These are phyloP conservation scores for Byssoonygena ceratinophila DNA, from an alignment of 2,329 filamentous ascomycete genomes.

Conservation along the genomic window DNA sequence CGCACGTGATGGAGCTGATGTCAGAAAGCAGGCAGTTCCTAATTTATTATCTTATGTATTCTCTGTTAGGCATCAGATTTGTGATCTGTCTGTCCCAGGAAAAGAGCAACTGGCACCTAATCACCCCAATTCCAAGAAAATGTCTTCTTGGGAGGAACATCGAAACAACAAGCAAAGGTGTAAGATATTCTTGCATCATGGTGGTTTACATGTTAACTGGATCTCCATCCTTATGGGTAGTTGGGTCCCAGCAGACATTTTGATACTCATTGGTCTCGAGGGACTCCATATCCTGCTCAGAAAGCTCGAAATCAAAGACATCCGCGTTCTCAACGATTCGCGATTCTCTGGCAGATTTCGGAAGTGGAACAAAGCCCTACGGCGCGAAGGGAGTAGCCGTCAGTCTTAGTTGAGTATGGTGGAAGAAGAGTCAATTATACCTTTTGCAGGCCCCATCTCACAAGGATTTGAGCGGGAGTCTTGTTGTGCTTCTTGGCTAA, in stretches of 20 bases:
- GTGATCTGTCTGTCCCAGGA: not conserved
- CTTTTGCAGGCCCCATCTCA: slow-evolving; percentile 53
- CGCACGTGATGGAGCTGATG: not conserved
- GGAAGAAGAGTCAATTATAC: slow-evolving; percentile 22
- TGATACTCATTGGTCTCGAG: slow-evolving; percentile 47
- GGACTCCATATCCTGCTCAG: slow-evolving; percentile 47
- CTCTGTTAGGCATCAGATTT: not conserved
- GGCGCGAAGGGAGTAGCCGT: not conserved
- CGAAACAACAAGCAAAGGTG: not conserved
- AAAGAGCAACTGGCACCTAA: not conserved
- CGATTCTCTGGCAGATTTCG: slow-evolving; percentile 50
- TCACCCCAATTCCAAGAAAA: not conserved
- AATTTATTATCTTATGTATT: not conserved
- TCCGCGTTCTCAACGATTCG: slow-evolving; percentile 52
- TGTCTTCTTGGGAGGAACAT: not conserved
- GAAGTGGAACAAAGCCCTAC: slow-evolving; percentile 51
- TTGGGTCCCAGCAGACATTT: slow-evolving; percentile 49
- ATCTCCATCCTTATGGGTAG: slow-evolving; percentile 15
- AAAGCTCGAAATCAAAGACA: slow-evolving; percentile 51
- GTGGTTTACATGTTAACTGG: not conserved
- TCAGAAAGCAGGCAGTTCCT: not conserved
- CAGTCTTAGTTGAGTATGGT: no score
- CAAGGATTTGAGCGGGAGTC: slow-evolving; percentile 47
- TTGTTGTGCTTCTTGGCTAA: slow-evolving; percentile 49
- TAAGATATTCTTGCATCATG: not conserved